Percentiles rank a stretch among this genome's conserved stretches.
These are phyloP conservation scores for Pyrenula massariospora DNA, from an alignment of 495 filamentous ascomycete genomes.

Conservation along the genomic window DNA sequence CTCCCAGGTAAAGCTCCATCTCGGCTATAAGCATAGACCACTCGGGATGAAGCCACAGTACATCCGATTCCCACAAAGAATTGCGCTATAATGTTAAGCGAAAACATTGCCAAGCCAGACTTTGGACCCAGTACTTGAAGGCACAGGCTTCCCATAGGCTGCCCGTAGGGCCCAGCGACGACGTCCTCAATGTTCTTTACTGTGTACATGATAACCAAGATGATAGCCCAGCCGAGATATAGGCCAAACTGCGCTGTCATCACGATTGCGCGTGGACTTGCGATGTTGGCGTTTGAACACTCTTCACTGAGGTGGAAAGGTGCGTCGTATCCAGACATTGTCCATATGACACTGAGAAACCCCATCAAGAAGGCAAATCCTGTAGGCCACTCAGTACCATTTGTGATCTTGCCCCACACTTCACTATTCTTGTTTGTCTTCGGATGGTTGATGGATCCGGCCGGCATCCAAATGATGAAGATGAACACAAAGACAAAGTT, in stretches of 20 bases:
- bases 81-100: constrained; percentile 36
- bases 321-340: constrained; percentile 49
- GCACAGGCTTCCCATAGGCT: constrained; percentile 14
- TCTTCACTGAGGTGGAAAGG: constrained; percentile 52
- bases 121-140: constrained; percentile 25
- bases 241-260: constrained; percentile 10
- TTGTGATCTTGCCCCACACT: constrained; percentile 1
- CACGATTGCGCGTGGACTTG: constrained; percentile 67
- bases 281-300: constrained; percentile 54
- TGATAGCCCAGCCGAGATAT: constrained; percentile 1
- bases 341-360: constrained; percentile 47
- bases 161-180: constrained; percentile 57
- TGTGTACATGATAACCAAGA: constrained; percentile 3
- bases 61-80: constrained; percentile 59
- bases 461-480: constrained; percentile 4
- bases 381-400: constrained; percentile 41
- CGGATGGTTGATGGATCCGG: constrained; percentile 2
- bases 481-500: constrained; percentile 2
- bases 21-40: constrained; percentile 65
- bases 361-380: constrained; percentile 55
- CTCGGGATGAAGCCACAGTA: constrained; percentile 65
- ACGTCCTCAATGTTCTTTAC: constrained; percentile 2
- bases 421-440: background rate
- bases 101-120: constrained; percentile 44
- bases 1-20: constrained; percentile 13